These are phyloP conservation scores for Cyamopsis tetragonoloba DNA, from an alignment of 306 rosid genomes.

Conservation along the genomic window DNA sequence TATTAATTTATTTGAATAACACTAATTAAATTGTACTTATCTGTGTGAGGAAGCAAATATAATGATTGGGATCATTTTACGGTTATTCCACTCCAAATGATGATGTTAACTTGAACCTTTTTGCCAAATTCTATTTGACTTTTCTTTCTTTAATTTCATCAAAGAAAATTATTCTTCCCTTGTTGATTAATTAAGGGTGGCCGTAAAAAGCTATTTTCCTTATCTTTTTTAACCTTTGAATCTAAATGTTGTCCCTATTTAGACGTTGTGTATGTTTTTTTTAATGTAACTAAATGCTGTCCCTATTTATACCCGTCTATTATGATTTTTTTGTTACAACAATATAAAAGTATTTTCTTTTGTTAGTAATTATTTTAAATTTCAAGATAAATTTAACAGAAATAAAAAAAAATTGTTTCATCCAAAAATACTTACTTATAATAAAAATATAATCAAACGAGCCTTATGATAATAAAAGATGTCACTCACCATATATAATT, in stretches of 20 bases:
- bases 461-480: background rate
- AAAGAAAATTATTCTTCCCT: conserved; percentile 42
- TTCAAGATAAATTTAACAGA: too few species aligned
- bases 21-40: too few species aligned
- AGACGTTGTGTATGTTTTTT: background rate
- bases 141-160: background rate
- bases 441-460: too few species aligned
- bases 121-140: conserved; percentile 33
- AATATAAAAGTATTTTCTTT: too few species aligned
- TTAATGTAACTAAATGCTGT: too few species aligned
- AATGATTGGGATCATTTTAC: conserved; percentile 29
- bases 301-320: too few species aligned
- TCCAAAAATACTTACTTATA: too few species aligned
- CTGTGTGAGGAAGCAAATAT: conserved; percentile 4
- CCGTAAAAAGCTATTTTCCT: conserved; percentile 20
- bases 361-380: too few species aligned
- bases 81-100: conserved; percentile 27
- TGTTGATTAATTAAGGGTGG: conserved; percentile 37
- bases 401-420: too few species aligned
- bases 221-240: conserved; percentile 11
- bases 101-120: conserved; percentile 24
- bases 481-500: background rate
- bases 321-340: too few species aligned
- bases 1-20: background rate
- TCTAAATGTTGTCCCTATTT: conserved; percentile 3